Percentiles rank a stretch among this genome's conserved stretches.
These are phyloP conservation scores for Candolleomyces efflorescens DNA, from an alignment of 768 basidiomycete species.

Conservation along the genomic window DNA sequence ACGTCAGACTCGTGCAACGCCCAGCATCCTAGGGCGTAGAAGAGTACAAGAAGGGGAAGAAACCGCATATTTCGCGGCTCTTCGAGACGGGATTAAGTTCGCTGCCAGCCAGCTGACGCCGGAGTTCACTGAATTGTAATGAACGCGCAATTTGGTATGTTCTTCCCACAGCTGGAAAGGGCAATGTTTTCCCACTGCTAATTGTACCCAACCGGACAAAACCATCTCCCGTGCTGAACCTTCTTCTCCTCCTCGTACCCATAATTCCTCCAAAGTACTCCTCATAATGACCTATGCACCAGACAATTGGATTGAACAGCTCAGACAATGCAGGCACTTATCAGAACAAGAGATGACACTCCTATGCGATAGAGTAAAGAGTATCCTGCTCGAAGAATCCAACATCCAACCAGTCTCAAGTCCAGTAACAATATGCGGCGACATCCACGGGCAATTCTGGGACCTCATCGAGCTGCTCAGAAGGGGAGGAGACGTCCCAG, in stretches of 20 bases:
- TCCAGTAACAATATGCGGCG: slow-evolving; percentile 93
- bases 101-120: no score
- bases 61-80: slow-evolving; percentile 24
- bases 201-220: no score
- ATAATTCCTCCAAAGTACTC: slow-evolving; percentile 3
- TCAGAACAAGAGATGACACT: slow-evolving; percentile 91
- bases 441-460: slow-evolving; percentile 98
- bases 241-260: neutral
- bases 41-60: slow-evolving; percentile 14
- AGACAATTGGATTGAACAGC: slow-evolving; percentile 85
- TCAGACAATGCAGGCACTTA: slow-evolving; percentile 83
- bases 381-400: slow-evolving; percentile 91
- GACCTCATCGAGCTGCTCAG: slow-evolving; percentile 87
- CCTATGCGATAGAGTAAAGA: slow-evolving; percentile 85
- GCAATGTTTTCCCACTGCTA: no score
- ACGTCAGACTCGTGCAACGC: slow-evolving; percentile 72
- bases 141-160: neutral
- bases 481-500: slow-evolving; percentile 82
- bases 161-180: neutral
- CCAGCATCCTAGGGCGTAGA: slow-evolving; percentile 22
- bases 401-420: slow-evolving; percentile 95
- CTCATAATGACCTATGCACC: slow-evolving; percentile 30
- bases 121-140: neutral
- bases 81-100: neutral
- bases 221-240: neutral